These are phyloP conservation scores for Quercus ilex DNA, from an alignment of 306 rosid genomes.

Conservation along the genomic window DNA sequence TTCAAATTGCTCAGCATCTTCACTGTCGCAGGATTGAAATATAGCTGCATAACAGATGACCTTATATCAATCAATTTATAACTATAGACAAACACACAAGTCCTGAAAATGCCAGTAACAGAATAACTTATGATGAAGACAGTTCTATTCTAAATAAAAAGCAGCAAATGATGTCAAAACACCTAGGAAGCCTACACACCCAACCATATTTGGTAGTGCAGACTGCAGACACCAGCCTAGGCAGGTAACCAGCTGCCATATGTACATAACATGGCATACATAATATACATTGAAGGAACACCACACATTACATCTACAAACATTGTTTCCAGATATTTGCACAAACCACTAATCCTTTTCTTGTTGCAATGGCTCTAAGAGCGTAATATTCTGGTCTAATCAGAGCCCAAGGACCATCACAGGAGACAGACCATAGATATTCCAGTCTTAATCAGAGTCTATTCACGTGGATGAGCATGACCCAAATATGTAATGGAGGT, in stretches of 20 bases:
- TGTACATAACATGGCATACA: background rate
- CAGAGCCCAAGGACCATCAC: background rate
- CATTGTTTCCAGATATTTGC: background rate
- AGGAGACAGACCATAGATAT: background rate
- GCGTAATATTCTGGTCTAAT: background rate
- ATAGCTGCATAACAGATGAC: conserved; percentile 65
- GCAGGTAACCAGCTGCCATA: background rate
- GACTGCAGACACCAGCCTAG: background rate
- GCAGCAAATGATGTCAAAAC: background rate
- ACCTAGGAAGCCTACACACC: conserved; percentile 2
- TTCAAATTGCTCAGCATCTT: conserved; percentile 99
- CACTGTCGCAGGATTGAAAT: conserved; percentile 98
- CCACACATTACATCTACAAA: background rate
- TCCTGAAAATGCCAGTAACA: background rate
- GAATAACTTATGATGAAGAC: background rate
- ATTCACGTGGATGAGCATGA: background rate
- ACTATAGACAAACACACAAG: background rate
- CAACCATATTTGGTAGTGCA: background rate
- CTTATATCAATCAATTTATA: background rate
- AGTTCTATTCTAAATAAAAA: conserved; percentile 4
- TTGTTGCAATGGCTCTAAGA: too few relatives aligned
- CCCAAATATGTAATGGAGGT: background rate
- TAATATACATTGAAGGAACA: background rate
- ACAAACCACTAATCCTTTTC: too few relatives aligned
- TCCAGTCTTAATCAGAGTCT: background rate